Percentiles rank a stretch among this genome's conserved stretches.
These are phyloP conservation scores for Mycena latifolia DNA, from an alignment of 768 basidiomycete genomes.

Conservation along the genomic window DNA sequence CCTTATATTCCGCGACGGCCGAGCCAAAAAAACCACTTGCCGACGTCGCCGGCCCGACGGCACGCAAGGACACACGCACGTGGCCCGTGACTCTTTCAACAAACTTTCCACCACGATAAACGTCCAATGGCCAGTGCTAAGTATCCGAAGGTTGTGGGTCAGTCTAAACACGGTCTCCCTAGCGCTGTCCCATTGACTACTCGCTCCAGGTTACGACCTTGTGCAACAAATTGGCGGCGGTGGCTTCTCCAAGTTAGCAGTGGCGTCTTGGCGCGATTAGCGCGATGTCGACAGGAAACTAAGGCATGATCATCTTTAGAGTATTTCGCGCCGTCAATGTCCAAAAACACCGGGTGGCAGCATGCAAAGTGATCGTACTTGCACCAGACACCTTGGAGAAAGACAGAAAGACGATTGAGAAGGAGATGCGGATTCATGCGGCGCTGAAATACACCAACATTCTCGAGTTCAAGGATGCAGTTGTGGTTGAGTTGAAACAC, in stretches of 20 bases:
- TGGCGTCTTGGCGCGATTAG: too few species aligned
- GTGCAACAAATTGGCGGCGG: constrained; percentile 87
- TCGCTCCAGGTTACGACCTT: constrained; percentile 71
- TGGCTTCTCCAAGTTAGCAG: constrained; percentile 81
- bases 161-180: constrained; percentile 26
- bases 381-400: constrained; percentile 72
- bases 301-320: too few species aligned
- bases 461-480: constrained; percentile 85
- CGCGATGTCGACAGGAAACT: too few species aligned
- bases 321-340: constrained; percentile 88
- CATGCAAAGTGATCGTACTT: constrained; percentile 86
- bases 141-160: constrained; percentile 58
- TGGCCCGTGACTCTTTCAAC: too few species aligned
- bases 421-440: constrained; percentile 92
- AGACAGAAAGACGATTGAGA: constrained; percentile 87
- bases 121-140: constrained; percentile 45
- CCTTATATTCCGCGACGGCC: too few species aligned
- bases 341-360: constrained; percentile 75
- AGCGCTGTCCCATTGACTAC: not conserved
- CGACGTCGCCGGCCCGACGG: too few species aligned
- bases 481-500: constrained; percentile 77
- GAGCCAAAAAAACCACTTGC: too few species aligned
- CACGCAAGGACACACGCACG: too few species aligned
- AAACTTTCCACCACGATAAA: too few species aligned
- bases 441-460: constrained; percentile 84